Evolutionary conservation across 768 basidiomycete genomes (phyloP).

Genomic region (Trametes meyenii): DNA sequence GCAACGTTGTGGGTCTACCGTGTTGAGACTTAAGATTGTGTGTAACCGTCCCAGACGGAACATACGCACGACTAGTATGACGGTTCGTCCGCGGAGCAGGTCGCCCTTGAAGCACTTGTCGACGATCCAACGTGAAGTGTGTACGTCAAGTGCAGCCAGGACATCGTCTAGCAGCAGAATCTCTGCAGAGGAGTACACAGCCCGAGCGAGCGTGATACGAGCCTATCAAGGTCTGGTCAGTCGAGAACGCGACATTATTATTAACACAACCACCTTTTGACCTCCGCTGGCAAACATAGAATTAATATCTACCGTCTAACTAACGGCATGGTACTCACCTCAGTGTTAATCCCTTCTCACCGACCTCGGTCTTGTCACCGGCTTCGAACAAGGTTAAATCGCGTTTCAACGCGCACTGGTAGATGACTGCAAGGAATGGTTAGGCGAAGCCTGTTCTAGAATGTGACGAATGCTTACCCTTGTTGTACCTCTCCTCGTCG

Average conservation of each 20-base stretch:
- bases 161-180: constrained; percentile 76
- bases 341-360: constrained; percentile 48
- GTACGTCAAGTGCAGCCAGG: constrained; percentile 52
- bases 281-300: constrained; percentile 39
- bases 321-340: constrained; percentile 20
- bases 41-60: not conserved
- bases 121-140: constrained; percentile 54
- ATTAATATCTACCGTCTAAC: not conserved
- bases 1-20: constrained; percentile 52
- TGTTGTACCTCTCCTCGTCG: constrained; percentile 48
- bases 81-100: constrained; percentile 48
- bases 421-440: constrained; percentile 32
- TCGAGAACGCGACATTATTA: not conserved
- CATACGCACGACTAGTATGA: constrained; percentile 48
- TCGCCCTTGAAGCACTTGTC: constrained; percentile 50
- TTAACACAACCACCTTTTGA: constrained; percentile 39
- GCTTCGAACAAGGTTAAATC: constrained; percentile 39
- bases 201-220: constrained; percentile 59
- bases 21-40: not conserved
- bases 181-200: constrained; percentile 59
- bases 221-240: constrained; percentile 31
- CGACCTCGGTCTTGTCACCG: constrained; percentile 41
- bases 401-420: constrained; percentile 39
- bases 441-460: not conserved
- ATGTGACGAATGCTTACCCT: constrained; percentile 30